Base-by-base conservation (phyloP, 83 land plant species). In the Picea abies region DNA sequence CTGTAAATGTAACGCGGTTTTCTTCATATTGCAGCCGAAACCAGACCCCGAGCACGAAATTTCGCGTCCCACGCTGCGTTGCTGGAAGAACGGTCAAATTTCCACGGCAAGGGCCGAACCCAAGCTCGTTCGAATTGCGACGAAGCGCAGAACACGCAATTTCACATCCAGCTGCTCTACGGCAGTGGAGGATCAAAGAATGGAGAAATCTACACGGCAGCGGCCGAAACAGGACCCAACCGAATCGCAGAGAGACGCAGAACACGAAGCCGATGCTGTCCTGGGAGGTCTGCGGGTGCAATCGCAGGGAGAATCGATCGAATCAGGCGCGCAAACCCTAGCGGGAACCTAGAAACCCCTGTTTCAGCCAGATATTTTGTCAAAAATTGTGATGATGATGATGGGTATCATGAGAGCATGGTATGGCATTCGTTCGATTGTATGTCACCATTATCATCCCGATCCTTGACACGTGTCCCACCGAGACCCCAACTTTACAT, bases 391-490 rank as follows among this genome's bases (percentile, higher is more conserved):
- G 4, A 73, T 44, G 77, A 32, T 66, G 35, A 17, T 71, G 56
- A 72, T 20, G 77, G 58, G 15, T 4, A 5, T 47, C 25, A 22
- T 41, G 41, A 41, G 52, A 20, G 58, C 47, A 47, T 52, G 76
- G 49, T 37, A 37, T 71, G 44, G 23, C 25, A 52, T 41, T 73
- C 77, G 4, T 41, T 39, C 11, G 77, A 2, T 12, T 26, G 23
- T n/a, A 20, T 44, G 1, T 2, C 3, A 73, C 58, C 26, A 20
- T 56, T 14, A 12, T 56, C 58, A 56, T 56, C 14, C 58, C 58
- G 58, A 56, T 56, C 3, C 58, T 11, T 56, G 56, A 47, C 77
- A 73, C 77, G 77, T 73, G 77, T 44, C 77, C 77, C 10, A 20
- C 11, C 1, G n/a, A 73, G 25, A 3, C n/a, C 58, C 23, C 3